Percentiles rank a stretch among this genome's conserved stretches.
Evolutionary conservation across 2,329 filamentous ascomycete species (phyloP).

Genomic region (Juglanconis juglandina): DNA sequence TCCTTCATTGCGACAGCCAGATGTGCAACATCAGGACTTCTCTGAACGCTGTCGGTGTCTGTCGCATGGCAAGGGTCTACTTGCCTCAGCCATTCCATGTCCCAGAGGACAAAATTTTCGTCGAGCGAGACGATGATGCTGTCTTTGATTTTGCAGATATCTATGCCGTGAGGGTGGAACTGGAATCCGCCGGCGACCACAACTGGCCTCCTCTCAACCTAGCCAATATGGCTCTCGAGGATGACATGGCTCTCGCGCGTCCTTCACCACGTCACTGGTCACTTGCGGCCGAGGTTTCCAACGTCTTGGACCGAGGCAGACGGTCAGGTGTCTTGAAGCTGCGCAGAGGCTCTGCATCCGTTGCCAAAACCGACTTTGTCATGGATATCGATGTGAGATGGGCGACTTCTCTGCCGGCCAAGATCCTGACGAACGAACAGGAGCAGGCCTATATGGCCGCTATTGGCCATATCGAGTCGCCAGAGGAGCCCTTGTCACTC

Average conservation of each 20-base stretch:
- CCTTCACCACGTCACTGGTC: slow-evolving; percentile 33
- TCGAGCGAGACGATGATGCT: slow-evolving; percentile 45
- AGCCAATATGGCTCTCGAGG: slow-evolving; percentile 25
- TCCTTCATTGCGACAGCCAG: slow-evolving; percentile 53
- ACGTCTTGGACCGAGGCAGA: slow-evolving; percentile 38
- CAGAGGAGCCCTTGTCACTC: slow-evolving; percentile 29
- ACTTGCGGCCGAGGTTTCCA: slow-evolving; percentile 38
- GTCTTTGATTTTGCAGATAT: slow-evolving; percentile 46
- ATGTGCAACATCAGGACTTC: slow-evolving; percentile 50
- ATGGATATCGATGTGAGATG: slow-evolving; percentile 49
- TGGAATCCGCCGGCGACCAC: slow-evolving; percentile 47
- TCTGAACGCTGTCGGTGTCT: slow-evolving; percentile 43
- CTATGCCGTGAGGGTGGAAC: slow-evolving; percentile 50
- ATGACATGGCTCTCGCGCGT: slow-evolving; percentile 24
- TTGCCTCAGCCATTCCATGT: slow-evolving; percentile 49
- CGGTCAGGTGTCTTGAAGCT: slow-evolving; percentile 31
- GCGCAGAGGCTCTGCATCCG: slow-evolving; percentile 31
- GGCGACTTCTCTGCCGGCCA: slow-evolving; percentile 38
- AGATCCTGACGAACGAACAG: slow-evolving; percentile 26
- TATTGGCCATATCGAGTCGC: slow-evolving; percentile 39
- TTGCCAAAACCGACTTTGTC: slow-evolving; percentile 39
- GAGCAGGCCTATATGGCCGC: slow-evolving; percentile 43
- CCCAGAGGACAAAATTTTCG: slow-evolving; percentile 48
- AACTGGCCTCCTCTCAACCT: slow-evolving; percentile 52
- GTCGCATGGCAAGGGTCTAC: slow-evolving; percentile 46